Conservation (phyloP, 176 grass and related monocot species). For the Microstegium vimineum region DNA sequence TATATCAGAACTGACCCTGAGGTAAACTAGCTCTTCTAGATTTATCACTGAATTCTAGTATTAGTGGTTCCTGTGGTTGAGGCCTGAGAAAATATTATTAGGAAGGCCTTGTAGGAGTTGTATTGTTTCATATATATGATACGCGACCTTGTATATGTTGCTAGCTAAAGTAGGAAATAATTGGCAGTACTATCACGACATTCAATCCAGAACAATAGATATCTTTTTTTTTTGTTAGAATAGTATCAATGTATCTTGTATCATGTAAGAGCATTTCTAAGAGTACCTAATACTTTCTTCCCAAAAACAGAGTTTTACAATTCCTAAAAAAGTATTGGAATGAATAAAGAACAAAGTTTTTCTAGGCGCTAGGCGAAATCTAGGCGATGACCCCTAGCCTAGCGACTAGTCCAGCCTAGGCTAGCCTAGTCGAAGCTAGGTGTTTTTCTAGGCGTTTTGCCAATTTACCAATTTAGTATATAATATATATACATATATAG, state of each 20-base stretch:
- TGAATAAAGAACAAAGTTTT: too few relatives aligned
- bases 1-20: constrained; percentile 61
- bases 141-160: neutral
- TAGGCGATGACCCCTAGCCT: too few relatives aligned
- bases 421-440: too few relatives aligned
- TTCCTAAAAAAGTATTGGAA: too few relatives aligned
- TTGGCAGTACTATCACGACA: neutral
- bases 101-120: neutral
- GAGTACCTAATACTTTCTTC: too few relatives aligned
- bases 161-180: neutral
- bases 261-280: too few relatives aligned
- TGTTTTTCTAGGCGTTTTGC: too few relatives aligned
- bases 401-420: too few relatives aligned
- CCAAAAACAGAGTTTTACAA: too few relatives aligned
- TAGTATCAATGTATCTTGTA: neutral
- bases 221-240: neutral
- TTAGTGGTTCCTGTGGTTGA: constrained; percentile 16
- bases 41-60: neutral
- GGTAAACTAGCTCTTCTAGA: constrained; percentile 40
- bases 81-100: constrained; percentile 3
- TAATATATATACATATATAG: too few relatives aligned
- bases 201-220: constrained; percentile 4
- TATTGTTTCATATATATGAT: neutral
- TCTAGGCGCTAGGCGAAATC: too few relatives aligned
- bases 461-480: too few relatives aligned